phyloP scores from a whole-genome alignment of 345 rosid species.

The Dimocarpus longan region DNA sequence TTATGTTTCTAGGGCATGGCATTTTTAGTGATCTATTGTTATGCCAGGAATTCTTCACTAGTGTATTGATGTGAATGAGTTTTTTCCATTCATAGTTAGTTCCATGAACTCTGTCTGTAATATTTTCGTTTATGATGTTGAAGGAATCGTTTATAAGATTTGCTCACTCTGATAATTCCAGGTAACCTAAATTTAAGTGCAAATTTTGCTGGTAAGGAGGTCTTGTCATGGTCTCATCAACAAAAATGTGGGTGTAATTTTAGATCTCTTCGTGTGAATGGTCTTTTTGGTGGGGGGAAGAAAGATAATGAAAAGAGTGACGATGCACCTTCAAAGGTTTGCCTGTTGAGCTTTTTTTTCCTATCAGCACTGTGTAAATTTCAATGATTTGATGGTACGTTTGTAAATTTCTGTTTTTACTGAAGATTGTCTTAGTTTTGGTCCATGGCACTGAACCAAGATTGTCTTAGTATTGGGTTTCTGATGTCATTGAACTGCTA shows the following conservation, averaged over 20 bases:
- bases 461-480: too few species aligned
- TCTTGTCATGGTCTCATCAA: constrained; percentile 30
- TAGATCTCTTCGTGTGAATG: constrained; percentile 53
- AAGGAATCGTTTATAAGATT: constrained; percentile 12
- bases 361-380: constrained; percentile 1
- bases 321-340: constrained; percentile 76
- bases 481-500: too few species aligned
- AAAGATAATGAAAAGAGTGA: constrained; percentile 67
- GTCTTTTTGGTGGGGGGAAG: constrained; percentile 85
- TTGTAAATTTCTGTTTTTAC: not conserved
- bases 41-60: not conserved
- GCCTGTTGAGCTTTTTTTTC: constrained; percentile 2
- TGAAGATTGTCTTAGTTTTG: too few species aligned
- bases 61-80: not conserved
- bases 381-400: not conserved
- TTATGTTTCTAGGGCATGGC: not conserved
- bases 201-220: constrained; percentile 44
- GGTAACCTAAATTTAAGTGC: constrained; percentile 46
- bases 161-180: constrained; percentile 29
- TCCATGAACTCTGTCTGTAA: not conserved
- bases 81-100: not conserved
- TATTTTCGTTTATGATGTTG: not conserved
- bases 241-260: constrained; percentile 27
- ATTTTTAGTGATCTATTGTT: not conserved
- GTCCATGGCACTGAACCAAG: too few species aligned